Evolutionary conservation across 163 green algal genomes (phyloP), one percentile per base, ranked within the genome.

Genomic region (Botryococcus braunii): DNA sequence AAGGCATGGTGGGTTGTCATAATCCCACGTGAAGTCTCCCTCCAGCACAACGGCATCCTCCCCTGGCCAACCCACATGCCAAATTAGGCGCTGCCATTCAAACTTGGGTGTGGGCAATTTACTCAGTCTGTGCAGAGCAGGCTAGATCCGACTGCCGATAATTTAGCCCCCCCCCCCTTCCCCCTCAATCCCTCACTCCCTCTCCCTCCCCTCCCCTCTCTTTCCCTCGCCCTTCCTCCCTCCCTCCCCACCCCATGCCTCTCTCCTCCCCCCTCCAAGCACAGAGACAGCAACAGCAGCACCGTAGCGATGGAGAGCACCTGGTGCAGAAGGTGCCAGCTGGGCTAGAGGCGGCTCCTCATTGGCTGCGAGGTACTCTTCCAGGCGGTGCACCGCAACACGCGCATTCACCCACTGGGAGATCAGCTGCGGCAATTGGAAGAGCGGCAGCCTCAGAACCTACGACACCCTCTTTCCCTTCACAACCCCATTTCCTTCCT

Each of bases 351-450:
- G 52, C 25, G 36, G 35, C 39, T 73, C 62, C 68, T 80, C 68
- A 2, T 75, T 55, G 2, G 77, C 75, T 4, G 70, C 47, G n/a
- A 92, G 69, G 32, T 88, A 76, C 27, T 84, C 71, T 29, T 81
- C 65, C 21, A 92, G 59, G 13, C 84, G 71, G 35, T 39, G 60
- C 4, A 87, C 58, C 34, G 78, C 74, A 32, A 89, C 82, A 5
- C 65, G 74, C 3, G 82, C 82, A 43, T 84, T 79, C 7, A 82
- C 67, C 34, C 79, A 46, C 69, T 85, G 76, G 3, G 55, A 78
- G 27, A 87, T 62, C 25, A 89, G 74, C 74, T 84, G 72, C 4
- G 83, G 85, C 52, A 91, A 78, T 62, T 82, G 70, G 66, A 88
- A 88, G 58, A 82, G 50, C 1, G 76, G 76, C 67, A 82, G 67